A percentile compares a stretch with the other conserved stretches of the same genome.
These are phyloP conservation scores for Lactifluus subvellereus DNA, from an alignment of 768 basidiomycete species.

Conservation along the genomic window DNA sequence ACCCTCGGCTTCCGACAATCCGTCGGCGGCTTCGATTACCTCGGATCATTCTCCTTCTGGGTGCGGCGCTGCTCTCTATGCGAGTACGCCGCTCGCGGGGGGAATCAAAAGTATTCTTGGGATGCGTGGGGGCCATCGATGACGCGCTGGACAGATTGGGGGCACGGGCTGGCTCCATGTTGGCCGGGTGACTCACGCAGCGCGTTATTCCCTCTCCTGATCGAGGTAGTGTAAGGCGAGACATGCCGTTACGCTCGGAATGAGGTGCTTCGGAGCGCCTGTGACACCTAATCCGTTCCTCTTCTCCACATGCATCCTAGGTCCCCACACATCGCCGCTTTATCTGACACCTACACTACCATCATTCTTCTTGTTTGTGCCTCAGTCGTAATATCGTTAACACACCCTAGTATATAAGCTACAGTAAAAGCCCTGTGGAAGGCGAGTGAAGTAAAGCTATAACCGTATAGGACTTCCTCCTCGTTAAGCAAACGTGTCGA, in stretches of 20 bases:
- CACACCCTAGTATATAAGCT: no score
- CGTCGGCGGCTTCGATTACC: slow-evolving; percentile 15
- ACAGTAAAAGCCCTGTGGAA: no score
- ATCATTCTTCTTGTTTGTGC: no score
- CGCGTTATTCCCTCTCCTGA: slow-evolving; percentile 14
- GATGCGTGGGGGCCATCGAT: slow-evolving; percentile 15
- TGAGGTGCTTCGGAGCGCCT: no score
- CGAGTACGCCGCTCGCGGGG: slow-evolving; percentile 6
- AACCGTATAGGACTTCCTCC: no score
- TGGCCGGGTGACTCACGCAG: slow-evolving; percentile 14
- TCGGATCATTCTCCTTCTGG: slow-evolving; percentile 21
- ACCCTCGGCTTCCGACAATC: slow-evolving; percentile 17
- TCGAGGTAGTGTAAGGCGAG: slow-evolving; percentile 11
- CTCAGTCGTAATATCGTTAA: no score
- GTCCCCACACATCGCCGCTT: no score
- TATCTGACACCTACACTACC: no score
- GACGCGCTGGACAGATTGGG: slow-evolving; percentile 16
- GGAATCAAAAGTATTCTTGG: slow-evolving; percentile 2
- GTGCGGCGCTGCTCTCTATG: slow-evolving; percentile 8
- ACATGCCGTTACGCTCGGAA: not conserved
- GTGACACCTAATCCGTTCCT: no score
- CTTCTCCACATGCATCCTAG: no score
- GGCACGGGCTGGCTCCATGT: slow-evolving; percentile 16
- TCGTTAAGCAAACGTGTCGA: no score
- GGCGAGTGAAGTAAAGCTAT: no score